Evolutionary conservation across 257 asterid species (phyloP), one percentile per base, ranked within the genome.

Genomic region (Penstemon davidsonii): DNA sequence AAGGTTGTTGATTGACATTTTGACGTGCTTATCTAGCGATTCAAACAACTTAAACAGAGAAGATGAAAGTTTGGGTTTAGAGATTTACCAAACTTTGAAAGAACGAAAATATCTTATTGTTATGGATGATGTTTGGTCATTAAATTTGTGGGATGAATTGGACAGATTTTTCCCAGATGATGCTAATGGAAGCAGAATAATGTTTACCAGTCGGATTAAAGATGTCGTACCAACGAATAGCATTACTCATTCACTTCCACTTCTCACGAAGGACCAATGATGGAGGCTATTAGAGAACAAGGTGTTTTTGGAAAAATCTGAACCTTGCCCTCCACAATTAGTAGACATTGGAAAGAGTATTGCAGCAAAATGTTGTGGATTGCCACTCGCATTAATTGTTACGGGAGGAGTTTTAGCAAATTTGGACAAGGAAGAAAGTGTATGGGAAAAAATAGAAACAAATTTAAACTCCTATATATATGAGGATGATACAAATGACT

Each of bases 1-100:
- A 69, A 46, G 6, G n/a, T 0, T 69, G 64, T 69, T 69, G 59
- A 40, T 12, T 13, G 38, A 37, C 56, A 69, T 69, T 5, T 12
- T 25, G 33, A 25, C 37, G 39, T 6, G 44, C 12, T 5, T 47
- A 18, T 19, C 36, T 1, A n/a, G 59, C 9, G 50, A 50, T 0
- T 0, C 4, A 4, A 57, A 55, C 12, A 51, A 51, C 60, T 40
- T 40, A 18, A 25, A 8, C 3, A 67, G 2, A 44, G 25, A 38
- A 38, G 64, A 54, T 19, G 55, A 45, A 8, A 25, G n/a, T 0
- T 13, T 41, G 41, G 44, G 9, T 37, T 3, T 19, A 10, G 3
- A 4, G 8, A 10, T 46, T 10, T 1, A 7, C 12, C 8, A 46
- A 46, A 46, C 0, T 3, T 3, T 55, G 0, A 46, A 46, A 7